Conservation (phyloP, 805 yeast species). For the Metschnikowia continentalis region DNA sequence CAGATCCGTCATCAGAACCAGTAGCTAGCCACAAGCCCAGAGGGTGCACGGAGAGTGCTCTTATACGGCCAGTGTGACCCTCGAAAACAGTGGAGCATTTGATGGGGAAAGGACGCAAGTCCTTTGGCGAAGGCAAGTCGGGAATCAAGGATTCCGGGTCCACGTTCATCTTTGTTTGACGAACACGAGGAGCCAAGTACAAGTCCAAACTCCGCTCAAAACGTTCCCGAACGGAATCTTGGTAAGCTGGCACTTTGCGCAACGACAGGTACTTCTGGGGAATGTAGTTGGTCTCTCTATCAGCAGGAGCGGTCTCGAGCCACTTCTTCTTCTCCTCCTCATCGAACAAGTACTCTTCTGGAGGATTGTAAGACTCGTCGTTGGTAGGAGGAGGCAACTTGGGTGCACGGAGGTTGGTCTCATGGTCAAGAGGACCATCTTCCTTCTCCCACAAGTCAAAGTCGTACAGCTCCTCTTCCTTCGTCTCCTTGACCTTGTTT, state of each 20-base stretch:
- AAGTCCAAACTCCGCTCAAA: conserved; percentile 93
- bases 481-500: conserved; percentile 47
- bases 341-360: conserved; percentile 83
- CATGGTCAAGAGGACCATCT: conserved; percentile 56
- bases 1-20: conserved; percentile 95
- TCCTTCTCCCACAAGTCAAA: conserved; percentile 82
- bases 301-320: conserved; percentile 66
- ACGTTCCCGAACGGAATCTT: conserved; percentile 78
- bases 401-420: conserved; percentile 93
- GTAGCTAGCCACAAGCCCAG: conserved; percentile 94
- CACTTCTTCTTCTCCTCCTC: conserved; percentile 74
- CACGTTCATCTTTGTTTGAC: conserved; percentile 83
- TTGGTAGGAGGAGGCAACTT: conserved; percentile 93
- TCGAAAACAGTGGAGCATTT: conserved; percentile 75
- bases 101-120: conserved; percentile 94
- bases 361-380: conserved; percentile 96
- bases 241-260: conserved; percentile 92
- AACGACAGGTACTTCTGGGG: conserved; percentile 80
- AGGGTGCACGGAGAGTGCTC: conserved; percentile 82
- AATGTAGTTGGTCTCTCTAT: conserved; percentile 71
- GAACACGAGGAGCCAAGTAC: conserved; percentile 93
- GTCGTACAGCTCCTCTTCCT: conserved; percentile 47
- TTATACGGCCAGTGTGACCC: conserved; percentile 81
- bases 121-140: conserved; percentile 94
- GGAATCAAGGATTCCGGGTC: conserved; percentile 96